phyloP scores from a whole-genome alignment of 257 asterid genomes.

The Ajuga chamaepitys region DNA sequence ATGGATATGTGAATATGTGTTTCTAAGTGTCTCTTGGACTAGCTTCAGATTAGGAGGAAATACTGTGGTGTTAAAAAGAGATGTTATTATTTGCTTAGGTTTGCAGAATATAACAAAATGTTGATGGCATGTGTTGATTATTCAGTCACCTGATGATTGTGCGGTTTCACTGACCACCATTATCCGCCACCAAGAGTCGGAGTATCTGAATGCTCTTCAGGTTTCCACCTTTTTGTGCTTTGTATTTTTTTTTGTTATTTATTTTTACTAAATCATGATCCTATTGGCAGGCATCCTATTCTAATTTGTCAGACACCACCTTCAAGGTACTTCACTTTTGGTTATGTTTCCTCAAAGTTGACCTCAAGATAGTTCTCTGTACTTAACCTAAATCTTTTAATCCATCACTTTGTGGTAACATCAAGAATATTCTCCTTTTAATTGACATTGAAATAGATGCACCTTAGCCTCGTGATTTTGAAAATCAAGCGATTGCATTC shows the following conservation, averaged over 20 bases:
- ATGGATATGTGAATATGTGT: not conserved
- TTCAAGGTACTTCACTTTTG: slow-evolving; percentile 62
- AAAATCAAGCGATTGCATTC: not conserved
- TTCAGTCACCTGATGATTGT: slow-evolving; percentile 84
- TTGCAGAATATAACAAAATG: slow-evolving; percentile 18
- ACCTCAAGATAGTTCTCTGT: not conserved
- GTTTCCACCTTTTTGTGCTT: slow-evolving; percentile 23
- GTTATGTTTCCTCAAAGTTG: not conserved
- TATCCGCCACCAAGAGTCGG: slow-evolving; percentile 85
- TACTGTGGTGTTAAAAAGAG: not conserved
- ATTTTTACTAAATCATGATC: slow-evolving; percentile 11
- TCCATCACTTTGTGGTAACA: not conserved
- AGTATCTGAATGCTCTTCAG: slow-evolving; percentile 81
- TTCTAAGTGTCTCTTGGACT: not conserved
- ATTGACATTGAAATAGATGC: not conserved
- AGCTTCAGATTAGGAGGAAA: slow-evolving; percentile 10
- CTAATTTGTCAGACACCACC: slow-evolving; percentile 78
- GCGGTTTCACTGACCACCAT: slow-evolving; percentile 62
- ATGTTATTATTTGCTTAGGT: slow-evolving; percentile 11
- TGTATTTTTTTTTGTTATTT: slow-evolving; percentile 1
- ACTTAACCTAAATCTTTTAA: not conserved
- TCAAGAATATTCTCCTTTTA: not conserved
- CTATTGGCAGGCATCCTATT: slow-evolving; percentile 65
- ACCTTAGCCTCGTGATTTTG: not conserved
- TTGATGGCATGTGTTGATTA: slow-evolving; percentile 17